phyloP scores from a whole-genome alignment of 2,329 filamentous ascomycete species.

The Venturia pyrina region DNA sequence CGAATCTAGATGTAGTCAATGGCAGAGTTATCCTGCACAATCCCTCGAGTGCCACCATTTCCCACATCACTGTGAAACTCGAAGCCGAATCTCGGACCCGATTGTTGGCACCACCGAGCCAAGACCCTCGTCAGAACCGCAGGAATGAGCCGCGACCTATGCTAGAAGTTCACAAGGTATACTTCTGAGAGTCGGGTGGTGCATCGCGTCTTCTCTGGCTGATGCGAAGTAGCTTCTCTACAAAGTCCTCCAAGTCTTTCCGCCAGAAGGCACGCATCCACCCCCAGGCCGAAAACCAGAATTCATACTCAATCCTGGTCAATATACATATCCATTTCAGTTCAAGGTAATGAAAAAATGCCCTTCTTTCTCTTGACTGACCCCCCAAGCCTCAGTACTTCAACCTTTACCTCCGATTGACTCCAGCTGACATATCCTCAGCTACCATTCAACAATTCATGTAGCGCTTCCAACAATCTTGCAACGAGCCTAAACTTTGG shows the following conservation, averaged over 20 bases:
- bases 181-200: not conserved
- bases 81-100: constrained; percentile 69
- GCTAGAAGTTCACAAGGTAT: constrained; percentile 42
- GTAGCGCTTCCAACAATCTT: constrained; percentile 36
- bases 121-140: constrained; percentile 19
- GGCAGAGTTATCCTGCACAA: constrained; percentile 43
- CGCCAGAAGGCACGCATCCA: constrained; percentile 35
- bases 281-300: constrained; percentile 25
- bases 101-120: constrained; percentile 41
- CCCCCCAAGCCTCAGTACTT: not conserved
- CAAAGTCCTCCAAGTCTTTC: constrained; percentile 62
- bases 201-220: not conserved
- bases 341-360: constrained; percentile 53
- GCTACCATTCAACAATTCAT: constrained; percentile 62
- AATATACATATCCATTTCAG: constrained; percentile 66
- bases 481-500: constrained; percentile 34
- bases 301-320: constrained; percentile 47
- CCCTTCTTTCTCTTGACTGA: not conserved
- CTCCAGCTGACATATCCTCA: constrained; percentile 15
- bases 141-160: constrained; percentile 35
- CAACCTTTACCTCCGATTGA: not conserved
- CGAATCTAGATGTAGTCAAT: constrained; percentile 65
- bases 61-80: constrained; percentile 64
- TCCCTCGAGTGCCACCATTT: constrained; percentile 35
- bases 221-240: constrained; percentile 55